Base-by-base conservation (phyloP, 345 rosid genomes). In the Kandelia obovata region DNA sequence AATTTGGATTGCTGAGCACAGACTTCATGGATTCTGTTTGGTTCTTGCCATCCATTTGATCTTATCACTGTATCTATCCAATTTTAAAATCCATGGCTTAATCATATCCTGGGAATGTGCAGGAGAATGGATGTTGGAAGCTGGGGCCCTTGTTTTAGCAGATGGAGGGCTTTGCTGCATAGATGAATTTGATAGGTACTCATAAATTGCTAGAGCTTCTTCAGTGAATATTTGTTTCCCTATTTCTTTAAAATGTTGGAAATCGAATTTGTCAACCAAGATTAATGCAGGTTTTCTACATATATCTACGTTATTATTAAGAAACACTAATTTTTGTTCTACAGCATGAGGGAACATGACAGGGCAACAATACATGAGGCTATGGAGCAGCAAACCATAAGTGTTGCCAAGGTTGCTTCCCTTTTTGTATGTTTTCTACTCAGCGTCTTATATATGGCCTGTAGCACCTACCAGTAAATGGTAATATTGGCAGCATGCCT, bases 81-180 rank as follows among this genome's bases (percentile, higher is more conserved):
- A 53, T 53, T 21, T 34, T 8, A 13, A 13, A 43, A 23, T 39
- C 15, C 16, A 15, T 2, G 26, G 15, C 19, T 46, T 25, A 21
- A 30, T 43, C 31, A 3, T 49, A 26, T 56, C 60, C 52, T 49
- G 73, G 60, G 35, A 64, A 49, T 78, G 60, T 61, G 13, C 65
- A 94, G 97, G 98, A 67, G 97, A 91, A 81, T 91, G 98, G 97
- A 84, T 91, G 93, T 73, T 91, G 79, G 98, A 94, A 87, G 98
- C 98, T 64, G 98, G 98, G 27, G 98, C 98, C 65, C 97, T 94
- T 77, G 98, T 94, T 78, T 81, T 94, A 62, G 98, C 98, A 55
- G 98, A 94, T 61, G 97, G 98, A 76, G 98, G 98, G 49, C 89
- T 94, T 74, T 94, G 98, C 75, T 94, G 98, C 79, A 94, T 94